Percentiles rank a stretch among this genome's conserved stretches.
phyloP scores from a whole-genome alignment of 1,284 basidiomycete genomes.

The Singerocomus rubriflavus region DNA sequence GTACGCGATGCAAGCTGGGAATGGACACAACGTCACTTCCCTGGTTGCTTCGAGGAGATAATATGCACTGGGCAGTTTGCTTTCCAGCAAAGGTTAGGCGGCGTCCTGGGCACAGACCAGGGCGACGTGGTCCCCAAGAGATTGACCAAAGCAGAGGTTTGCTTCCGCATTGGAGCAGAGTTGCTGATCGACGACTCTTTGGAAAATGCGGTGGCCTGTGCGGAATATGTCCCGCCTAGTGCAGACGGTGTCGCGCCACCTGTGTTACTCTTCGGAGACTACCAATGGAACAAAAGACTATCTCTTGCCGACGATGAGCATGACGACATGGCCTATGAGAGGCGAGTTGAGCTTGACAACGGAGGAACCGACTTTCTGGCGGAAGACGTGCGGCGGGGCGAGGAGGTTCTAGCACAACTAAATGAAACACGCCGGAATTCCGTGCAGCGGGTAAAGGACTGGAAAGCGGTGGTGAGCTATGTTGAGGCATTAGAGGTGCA shows the following conservation, averaged over 20 bases:
- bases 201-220: constrained; percentile 70
- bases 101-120: constrained; percentile 38
- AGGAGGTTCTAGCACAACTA: constrained; percentile 17
- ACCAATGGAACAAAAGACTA: constrained; percentile 67
- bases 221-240: constrained; percentile 26
- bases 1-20: constrained; percentile 59
- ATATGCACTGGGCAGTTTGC: constrained; percentile 77
- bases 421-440: constrained; percentile 38
- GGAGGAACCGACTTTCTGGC: constrained; percentile 56
- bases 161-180: constrained; percentile 57
- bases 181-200: constrained; percentile 77
- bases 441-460: constrained; percentile 50
- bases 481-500: constrained; percentile 11
- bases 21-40: constrained; percentile 68
- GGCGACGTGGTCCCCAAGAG: constrained; percentile 50
- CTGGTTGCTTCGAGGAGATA: constrained; percentile 63
- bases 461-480: constrained; percentile 50
- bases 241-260: constrained; percentile 35
- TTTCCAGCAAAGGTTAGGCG: constrained; percentile 22
- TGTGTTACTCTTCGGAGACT: constrained; percentile 75
- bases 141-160: constrained; percentile 70
- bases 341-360: constrained; percentile 45
- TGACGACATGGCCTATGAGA: constrained; percentile 59
- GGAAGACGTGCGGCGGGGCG: constrained; percentile 38
- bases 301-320: constrained; percentile 41